Evolutionary conservation across 176 grass and related monocot species (phyloP), one percentile per base, ranked within the genome.

Genomic region (Dendrocalamus sinicus): DNA sequence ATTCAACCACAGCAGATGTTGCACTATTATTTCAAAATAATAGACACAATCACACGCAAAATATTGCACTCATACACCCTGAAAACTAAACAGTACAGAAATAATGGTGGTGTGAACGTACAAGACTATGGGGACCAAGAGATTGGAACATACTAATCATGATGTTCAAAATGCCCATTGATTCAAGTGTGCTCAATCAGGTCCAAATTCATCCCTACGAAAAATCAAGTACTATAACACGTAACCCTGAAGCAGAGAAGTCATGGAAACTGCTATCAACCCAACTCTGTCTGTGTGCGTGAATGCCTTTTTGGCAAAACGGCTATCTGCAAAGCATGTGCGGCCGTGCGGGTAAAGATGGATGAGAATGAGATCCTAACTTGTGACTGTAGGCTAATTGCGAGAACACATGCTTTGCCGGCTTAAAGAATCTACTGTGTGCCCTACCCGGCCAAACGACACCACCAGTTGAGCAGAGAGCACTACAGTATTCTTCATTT

Each of bases 171-270:
- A 14, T 28, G 24, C 15, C 26, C 5, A 64, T 30, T 8, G 41
- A 75, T 82, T 69, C 48, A 80, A 30, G 76, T 80, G 48, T 54
- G 59, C 26, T 64, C 70, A 30, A 55, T 39, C 59, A 67, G 61
- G 78, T 69, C 60, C 60, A 76, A 60, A 60, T 59, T 59, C 20
- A 4, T 59, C 3, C 57, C n/a, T 59, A n/a, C 57, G 9, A 59
- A 59, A 59, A 23, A 59, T 59, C 57, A 10, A 59, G 19, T 73
- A 80, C 14, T 65, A 72, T 22, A 70, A 50, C 24, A 58, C 12
- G 51, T 22, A 28, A 20, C 30, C 14, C 24, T 58, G 39, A 70
- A 71, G 4, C 40, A 61, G 40, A 68, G 59, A 67, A 68, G 59
- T 65, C 22, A 43, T n/a, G 17, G 48, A 55, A 53, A 67, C 22